Base-by-base conservation (phyloP, 345 rosid genomes). In the Aurinia saxatilis region DNA sequence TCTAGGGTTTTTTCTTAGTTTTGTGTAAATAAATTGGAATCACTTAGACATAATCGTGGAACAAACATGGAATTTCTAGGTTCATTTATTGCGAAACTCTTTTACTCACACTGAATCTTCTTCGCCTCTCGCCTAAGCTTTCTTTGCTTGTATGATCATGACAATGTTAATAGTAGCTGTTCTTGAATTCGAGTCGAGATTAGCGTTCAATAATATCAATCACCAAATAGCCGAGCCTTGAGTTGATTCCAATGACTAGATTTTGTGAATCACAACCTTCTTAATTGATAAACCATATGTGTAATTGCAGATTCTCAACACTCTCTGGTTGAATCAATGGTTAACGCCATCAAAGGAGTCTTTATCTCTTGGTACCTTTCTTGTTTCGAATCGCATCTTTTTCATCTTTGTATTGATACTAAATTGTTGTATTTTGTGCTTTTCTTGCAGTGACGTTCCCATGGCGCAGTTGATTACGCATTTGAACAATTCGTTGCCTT, bases 301-400 rank as follows among this genome's bases (percentile, higher is more conserved):
- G 27, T 4, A 27, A 27, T 5, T 27, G 31, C 66, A 61, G 47
- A 25, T 34, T 5, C 5, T 9, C 25, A 11, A 5, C 10, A 14
- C 38, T 57, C 36, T 19, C 3, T 45, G 6, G 33, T 60, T 60
- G 50, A 17, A n/a, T 12, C 33, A 50, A 50, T 50, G 68, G 68
- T 63, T 30, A 50, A 2, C 41, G 30, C 67, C 14, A 63, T 40
- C 23, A 50, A 63, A 63, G 67, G 67, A 52, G 15, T 34, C 35
- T 64, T 64, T 16, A 64, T 64, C 60, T 63, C 60, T 7, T 63
- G 60, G 68, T 51, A 51, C 41, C 23, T 63, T 27, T 11, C 30
- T 62, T 62, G 31, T 38, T 62, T n/a, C 6, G 18, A 50, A 27
- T 49, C 48, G 0, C 6, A 14, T 47, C 3, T 13, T n/a, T 48